phyloP scores from a whole-genome alignment of 345 rosid genomes.

The Microthlaspi erraticum region DNA sequence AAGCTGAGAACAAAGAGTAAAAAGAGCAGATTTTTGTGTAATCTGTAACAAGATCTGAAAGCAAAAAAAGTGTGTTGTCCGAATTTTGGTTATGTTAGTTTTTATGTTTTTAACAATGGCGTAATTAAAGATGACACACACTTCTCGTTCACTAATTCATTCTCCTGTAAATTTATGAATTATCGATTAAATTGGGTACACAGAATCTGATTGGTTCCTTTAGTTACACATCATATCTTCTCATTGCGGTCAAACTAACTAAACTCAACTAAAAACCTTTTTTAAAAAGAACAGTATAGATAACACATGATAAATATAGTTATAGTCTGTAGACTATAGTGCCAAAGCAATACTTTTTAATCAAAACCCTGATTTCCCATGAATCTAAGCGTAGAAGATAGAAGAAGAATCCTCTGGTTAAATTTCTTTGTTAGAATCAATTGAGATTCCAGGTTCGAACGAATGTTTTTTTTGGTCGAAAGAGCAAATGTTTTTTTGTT shows the following conservation, averaged over 20 bases:
- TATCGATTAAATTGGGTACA: constrained; percentile 28
- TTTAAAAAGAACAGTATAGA: no score
- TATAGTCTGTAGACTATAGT: no score
- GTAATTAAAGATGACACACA: constrained; percentile 15
- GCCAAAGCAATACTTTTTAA: no score
- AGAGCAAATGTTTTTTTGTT: no score
- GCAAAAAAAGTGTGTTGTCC: constrained; percentile 37
- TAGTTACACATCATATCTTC: neutral
- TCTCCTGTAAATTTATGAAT: no score
- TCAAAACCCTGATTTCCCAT: neutral
- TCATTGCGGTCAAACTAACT: neutral
- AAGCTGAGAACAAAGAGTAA: no score
- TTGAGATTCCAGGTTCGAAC: no score
- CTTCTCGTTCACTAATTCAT: constrained; percentile 20
- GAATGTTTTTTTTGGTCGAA: no score
- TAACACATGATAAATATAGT: no score
- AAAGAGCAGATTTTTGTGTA: neutral
- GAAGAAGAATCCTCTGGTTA: neutral
- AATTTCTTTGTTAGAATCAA: no score
- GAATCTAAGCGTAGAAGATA: neutral
- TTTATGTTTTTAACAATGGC: constrained; percentile 20
- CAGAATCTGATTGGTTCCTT: constrained; percentile 11
- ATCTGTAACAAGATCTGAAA: constrained; percentile 17
- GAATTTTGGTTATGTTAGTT: neutral
- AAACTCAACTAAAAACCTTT: no score